Conservation (phyloP, 768 basidiomycete genomes). For the Tephrocybe sp. region DNA sequence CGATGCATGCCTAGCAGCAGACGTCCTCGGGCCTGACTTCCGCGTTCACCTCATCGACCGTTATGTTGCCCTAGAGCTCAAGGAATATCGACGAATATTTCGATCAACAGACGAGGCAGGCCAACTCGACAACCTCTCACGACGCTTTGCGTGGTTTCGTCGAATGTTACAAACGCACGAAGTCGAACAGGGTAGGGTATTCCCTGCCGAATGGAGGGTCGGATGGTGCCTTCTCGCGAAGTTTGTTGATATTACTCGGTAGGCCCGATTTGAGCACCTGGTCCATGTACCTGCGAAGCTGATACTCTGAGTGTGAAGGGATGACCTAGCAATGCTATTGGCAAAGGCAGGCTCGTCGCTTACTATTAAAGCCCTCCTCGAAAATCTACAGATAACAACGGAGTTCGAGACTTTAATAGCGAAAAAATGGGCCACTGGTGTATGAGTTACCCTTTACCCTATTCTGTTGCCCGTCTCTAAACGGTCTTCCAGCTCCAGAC, state of each 20-base stretch:
- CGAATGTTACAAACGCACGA: conserved; percentile 85
- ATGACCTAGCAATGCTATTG: conserved; percentile 79
- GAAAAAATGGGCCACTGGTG: conserved; percentile 80
- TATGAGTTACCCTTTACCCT: conserved; percentile 28
- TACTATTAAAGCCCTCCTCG: conserved; percentile 77
- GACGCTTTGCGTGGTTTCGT: conserved; percentile 95
- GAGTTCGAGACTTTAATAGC: conserved; percentile 87
- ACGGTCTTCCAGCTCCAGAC: conserved; percentile 52
- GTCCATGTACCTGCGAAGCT: not conserved
- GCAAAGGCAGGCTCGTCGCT: conserved; percentile 76
- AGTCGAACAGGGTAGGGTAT: conserved; percentile 79
- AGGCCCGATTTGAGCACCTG: conserved; percentile 10
- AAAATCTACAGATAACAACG: conserved; percentile 79
- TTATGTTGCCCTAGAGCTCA: conserved; percentile 86
- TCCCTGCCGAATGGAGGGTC: conserved; percentile 86
- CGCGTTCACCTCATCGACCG: conserved; percentile 81
- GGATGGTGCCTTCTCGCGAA: conserved; percentile 79
- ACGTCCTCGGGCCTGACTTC: conserved; percentile 85
- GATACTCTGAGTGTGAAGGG: conserved; percentile 42
- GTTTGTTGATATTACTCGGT: conserved; percentile 93
- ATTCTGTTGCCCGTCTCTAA: not conserved
- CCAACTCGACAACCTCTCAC: conserved; percentile 90
- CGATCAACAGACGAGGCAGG: conserved; percentile 92
- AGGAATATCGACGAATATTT: conserved; percentile 96
- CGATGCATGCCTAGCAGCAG: conserved; percentile 87